A percentile compares a stretch with the other conserved stretches of the same genome.
These are phyloP conservation scores for Cadophora luteo-olivacea DNA, from an alignment of 2,329 filamentous ascomycete species.

Conservation along the genomic window DNA sequence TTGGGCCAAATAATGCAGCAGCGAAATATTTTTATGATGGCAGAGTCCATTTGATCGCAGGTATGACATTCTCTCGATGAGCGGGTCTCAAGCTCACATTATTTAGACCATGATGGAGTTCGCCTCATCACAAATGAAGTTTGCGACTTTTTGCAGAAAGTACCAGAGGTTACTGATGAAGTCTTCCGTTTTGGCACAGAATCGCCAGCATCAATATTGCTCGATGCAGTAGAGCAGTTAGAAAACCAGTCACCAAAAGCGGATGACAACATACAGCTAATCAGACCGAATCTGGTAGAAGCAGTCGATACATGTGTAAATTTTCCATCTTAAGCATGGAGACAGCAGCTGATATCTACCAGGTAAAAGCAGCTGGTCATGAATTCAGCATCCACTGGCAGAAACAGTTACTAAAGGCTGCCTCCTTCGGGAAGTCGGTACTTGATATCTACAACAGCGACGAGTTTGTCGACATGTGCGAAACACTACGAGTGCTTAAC, in stretches of 20 bases:
- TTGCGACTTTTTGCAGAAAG: conserved; percentile 97
- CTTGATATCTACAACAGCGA: conserved; percentile 97
- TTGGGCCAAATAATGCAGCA: conserved; percentile 82
- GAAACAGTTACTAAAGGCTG: conserved; percentile 93
- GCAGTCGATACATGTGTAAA: conserved; percentile 85
- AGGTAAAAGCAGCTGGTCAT: conserved; percentile 84
- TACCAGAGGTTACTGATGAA: conserved; percentile 84
- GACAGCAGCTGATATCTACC: conserved; percentile 28
- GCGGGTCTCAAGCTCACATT: conserved; percentile 28
- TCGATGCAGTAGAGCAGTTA: conserved; percentile 90
- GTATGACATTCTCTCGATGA: conserved; percentile 49
- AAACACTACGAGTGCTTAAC: conserved; percentile 90
- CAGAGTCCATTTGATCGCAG: conserved; percentile 86
- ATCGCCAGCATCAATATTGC: conserved; percentile 86
- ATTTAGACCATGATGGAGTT: conserved; percentile 77
- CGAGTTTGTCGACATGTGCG: conserved; percentile 98
- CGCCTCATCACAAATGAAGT: conserved; percentile 88
- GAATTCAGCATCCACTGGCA: conserved; percentile 93
- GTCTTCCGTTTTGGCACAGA: conserved; percentile 90
- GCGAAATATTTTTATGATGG: conserved; percentile 88
- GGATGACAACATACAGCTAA: conserved; percentile 96
- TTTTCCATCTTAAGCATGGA: not conserved
- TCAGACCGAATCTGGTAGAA: conserved; percentile 84
- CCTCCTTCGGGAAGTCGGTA: conserved; percentile 96
- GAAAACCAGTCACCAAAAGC: conserved; percentile 96